Evolutionary conservation across 306 rosid genomes (phyloP).

Genomic region (Quercus wislizeni): DNA sequence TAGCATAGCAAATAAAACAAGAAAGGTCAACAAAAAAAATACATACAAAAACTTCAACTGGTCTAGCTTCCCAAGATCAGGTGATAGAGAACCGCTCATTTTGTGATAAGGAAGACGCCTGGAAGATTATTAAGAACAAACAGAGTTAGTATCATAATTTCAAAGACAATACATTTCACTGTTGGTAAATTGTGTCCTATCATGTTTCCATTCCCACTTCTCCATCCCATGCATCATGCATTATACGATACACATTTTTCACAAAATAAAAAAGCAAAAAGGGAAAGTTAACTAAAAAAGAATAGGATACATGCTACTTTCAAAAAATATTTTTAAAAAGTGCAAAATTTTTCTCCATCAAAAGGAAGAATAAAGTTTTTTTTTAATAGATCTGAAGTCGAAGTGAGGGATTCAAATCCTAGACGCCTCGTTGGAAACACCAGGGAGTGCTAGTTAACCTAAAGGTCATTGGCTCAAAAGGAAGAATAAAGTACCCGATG

Average conservation of each 20-base stretch:
- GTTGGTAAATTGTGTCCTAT: neutral
- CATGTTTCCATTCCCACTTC: neutral
- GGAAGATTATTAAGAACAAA: constrained; percentile 35
- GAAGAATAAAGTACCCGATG: neutral
- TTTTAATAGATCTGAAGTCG: too few species aligned
- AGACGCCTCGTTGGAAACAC: too few species aligned
- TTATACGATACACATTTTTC: neutral
- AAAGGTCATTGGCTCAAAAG: neutral
- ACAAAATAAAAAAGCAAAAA: too few species aligned
- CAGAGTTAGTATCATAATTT: constrained; percentile 27
- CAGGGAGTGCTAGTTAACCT: too few species aligned
- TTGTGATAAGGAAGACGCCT: constrained; percentile 76
- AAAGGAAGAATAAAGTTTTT: neutral
- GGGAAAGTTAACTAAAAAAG: neutral
- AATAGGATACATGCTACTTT: neutral
- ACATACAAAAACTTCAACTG: constrained; percentile 80
- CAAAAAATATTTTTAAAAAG: neutral
- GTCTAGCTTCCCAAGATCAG: constrained; percentile 90
- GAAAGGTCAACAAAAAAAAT: constrained; percentile 11
- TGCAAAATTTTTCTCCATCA: neutral
- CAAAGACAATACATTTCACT: constrained; percentile 4
- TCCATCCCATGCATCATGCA: neutral
- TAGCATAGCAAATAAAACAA: constrained; percentile 7
- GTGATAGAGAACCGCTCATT: constrained; percentile 72
- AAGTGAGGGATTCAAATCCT: too few species aligned